phyloP scores from a whole-genome alignment of 495 filamentous ascomycete species.

The Penicillium daleae region DNA sequence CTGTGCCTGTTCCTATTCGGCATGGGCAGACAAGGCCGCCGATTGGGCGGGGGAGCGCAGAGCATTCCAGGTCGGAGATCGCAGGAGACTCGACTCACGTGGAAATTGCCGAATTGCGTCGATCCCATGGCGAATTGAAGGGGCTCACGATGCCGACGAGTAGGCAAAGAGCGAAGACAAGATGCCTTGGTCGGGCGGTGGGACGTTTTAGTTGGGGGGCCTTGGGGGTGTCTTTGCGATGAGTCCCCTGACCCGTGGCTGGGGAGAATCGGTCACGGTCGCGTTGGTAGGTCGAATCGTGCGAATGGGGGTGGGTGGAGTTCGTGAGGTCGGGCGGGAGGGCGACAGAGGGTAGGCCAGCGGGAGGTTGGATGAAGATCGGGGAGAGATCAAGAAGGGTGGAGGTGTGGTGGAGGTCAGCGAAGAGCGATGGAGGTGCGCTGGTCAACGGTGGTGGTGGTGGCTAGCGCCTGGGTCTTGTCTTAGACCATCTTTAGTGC shows the following conservation, averaged over 20 bases:
- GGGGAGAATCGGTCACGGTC: conserved; percentile 30
- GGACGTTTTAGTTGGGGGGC: conserved; percentile 3
- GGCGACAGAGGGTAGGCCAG: not conserved
- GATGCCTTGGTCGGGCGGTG: not conserved
- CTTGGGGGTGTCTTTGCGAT: conserved; percentile 18
- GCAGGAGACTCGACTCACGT: conserved; percentile 66
- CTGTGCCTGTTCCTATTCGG: not conserved
- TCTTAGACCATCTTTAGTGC: no score
- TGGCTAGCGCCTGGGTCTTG: not conserved
- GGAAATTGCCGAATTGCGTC: conserved; percentile 87
- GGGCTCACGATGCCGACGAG: conserved; percentile 5
- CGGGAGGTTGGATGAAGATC: not conserved
- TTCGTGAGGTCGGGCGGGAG: not conserved
- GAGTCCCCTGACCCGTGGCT: conserved; percentile 39
- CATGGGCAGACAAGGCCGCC: not conserved
- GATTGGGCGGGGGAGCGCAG: conserved; percentile 5
- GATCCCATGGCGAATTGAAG: conserved; percentile 51
- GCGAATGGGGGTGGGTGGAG: not conserved
- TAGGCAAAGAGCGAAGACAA: conserved; percentile 23
- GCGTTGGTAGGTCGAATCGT: not conserved
- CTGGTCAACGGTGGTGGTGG: not conserved
- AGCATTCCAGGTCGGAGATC: conserved; percentile 17
- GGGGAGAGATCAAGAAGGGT: not conserved
- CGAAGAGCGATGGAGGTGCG: not conserved
- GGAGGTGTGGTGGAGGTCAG: not conserved